A percentile compares a stretch with the other conserved stretches of the same genome.
phyloP scores from a whole-genome alignment of 148 eudicot species.

The Fagopyrum esculentum region DNA sequence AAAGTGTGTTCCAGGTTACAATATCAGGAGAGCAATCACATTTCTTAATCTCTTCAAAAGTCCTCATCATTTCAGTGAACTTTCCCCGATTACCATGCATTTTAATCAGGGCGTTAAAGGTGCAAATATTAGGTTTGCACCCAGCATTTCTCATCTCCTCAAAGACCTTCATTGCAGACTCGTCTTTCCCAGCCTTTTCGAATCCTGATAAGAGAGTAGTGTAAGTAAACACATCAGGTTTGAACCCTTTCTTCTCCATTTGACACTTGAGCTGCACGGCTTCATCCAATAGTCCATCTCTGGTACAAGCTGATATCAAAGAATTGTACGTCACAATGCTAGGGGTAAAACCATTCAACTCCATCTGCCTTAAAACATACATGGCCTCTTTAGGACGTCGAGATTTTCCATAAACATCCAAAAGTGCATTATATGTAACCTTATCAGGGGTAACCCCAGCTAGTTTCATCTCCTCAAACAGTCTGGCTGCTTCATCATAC shows the following conservation, averaged over 20 bases:
- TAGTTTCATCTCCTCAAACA: conserved; percentile 76
- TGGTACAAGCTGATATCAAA: conserved; percentile 70
- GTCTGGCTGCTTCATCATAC: conserved; percentile 60
- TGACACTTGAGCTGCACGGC: conserved; percentile 62
- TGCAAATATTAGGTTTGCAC: conserved; percentile 77
- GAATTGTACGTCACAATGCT: conserved; percentile 80
- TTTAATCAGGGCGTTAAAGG: conserved; percentile 78
- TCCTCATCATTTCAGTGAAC: conserved; percentile 77
- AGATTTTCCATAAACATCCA: conserved; percentile 94
- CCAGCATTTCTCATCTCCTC: conserved; percentile 75
- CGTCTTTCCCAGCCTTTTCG: conserved; percentile 90
- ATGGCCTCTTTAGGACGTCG: conserved; percentile 70
- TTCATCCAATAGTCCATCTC: conserved; percentile 65
- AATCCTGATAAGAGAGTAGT: conserved; percentile 85
- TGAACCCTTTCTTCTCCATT: conserved; percentile 70
- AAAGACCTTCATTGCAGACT: conserved; percentile 73
- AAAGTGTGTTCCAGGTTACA: conserved; percentile 88
- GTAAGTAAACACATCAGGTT: conserved; percentile 81
- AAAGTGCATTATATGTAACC: conserved; percentile 79
- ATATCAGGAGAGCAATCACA: conserved; percentile 70
- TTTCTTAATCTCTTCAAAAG: conserved; percentile 68
- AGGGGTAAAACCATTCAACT: conserved; percentile 49
- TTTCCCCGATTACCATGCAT: conserved; percentile 84
- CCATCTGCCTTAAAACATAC: conserved; percentile 76
- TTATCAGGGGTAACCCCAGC: conserved; percentile 68